Conservation (phyloP, 1,284 basidiomycete species). For the Exobasidium cylindrosporum region DNA sequence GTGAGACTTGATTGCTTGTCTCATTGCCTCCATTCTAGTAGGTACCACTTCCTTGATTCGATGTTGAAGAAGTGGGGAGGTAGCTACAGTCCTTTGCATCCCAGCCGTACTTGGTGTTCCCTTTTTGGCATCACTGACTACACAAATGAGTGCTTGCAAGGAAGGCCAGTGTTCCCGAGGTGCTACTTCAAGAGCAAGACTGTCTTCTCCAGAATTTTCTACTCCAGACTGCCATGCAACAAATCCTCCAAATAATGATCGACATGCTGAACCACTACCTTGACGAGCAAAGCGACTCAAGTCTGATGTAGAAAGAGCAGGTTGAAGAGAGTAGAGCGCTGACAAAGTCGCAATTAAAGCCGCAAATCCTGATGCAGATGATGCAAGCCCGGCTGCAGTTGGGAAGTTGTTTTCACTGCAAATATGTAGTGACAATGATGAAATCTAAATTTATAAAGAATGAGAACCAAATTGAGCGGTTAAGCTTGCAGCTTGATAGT, state of each 20-base stretch:
- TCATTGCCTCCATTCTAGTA: slow-evolving; percentile 77
- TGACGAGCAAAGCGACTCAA: slow-evolving; percentile 93
- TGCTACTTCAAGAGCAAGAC: slow-evolving; percentile 79
- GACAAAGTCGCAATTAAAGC: slow-evolving; percentile 88
- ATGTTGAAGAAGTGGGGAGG: slow-evolving; percentile 81
- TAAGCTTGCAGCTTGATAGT: no score
- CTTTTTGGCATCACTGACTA: slow-evolving; percentile 95
- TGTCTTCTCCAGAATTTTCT: slow-evolving; percentile 72
- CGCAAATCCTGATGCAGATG: slow-evolving; percentile 93
- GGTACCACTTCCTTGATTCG: slow-evolving; percentile 86
- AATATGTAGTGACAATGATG: slow-evolving; percentile 62
- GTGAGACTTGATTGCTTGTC: slow-evolving; percentile 70
- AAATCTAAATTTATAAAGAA: slow-evolving; percentile 42
- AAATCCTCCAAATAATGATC: slow-evolving; percentile 93
- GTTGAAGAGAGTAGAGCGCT: slow-evolving; percentile 76
- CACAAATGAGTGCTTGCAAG: slow-evolving; percentile 94
- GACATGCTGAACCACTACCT: slow-evolving; percentile 94
- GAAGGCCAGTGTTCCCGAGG: slow-evolving; percentile 66
- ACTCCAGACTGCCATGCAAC: slow-evolving; percentile 90
- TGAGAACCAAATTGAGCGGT: not conserved
- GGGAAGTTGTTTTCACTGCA: slow-evolving; percentile 98
- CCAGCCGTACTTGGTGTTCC: slow-evolving; percentile 90
- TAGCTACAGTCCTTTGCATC: slow-evolving; percentile 96
- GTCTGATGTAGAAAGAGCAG: slow-evolving; percentile 58
- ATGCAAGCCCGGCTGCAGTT: slow-evolving; percentile 94